phyloP scores from a whole-genome alignment of 2,329 filamentous ascomycete species.

The Monosporascus sp. region DNA sequence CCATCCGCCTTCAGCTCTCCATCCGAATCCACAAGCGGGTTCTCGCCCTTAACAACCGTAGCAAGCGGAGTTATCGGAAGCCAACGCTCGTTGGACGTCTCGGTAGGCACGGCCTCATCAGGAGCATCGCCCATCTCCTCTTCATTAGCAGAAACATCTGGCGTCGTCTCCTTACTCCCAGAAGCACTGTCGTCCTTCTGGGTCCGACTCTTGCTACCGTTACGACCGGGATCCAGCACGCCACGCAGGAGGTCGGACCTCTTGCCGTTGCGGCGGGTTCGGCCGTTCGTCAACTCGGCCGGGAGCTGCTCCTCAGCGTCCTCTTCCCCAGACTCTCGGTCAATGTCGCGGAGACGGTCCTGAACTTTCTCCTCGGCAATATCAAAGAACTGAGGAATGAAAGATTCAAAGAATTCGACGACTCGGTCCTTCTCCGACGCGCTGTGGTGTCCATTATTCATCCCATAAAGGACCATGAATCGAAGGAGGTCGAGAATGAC shows the following conservation, averaged over 20 bases:
- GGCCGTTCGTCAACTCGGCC: slow-evolving; percentile 64
- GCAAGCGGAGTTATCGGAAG: slow-evolving; percentile 56
- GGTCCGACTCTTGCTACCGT: slow-evolving; percentile 62
- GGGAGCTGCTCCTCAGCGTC: slow-evolving; percentile 69
- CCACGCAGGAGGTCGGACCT: slow-evolving; percentile 78
- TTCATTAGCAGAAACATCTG: slow-evolving; percentile 73
- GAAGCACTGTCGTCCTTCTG: slow-evolving; percentile 77
- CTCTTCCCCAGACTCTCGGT: slow-evolving; percentile 68
- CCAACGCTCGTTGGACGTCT: slow-evolving; percentile 61
- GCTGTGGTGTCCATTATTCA: slow-evolving; percentile 66
- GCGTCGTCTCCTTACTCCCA: slow-evolving; percentile 82
- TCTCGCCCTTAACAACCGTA: slow-evolving; percentile 49
- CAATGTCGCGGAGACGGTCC: slow-evolving; percentile 62
- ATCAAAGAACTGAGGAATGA: slow-evolving; percentile 72
- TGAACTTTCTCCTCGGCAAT: slow-evolving; percentile 65
- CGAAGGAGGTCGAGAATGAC: slow-evolving; percentile 59
- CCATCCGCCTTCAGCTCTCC: slow-evolving; percentile 70
- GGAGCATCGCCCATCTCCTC: slow-evolving; percentile 64
- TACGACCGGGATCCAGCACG: slow-evolving; percentile 73
- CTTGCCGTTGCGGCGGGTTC: slow-evolving; percentile 66
- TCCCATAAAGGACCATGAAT: slow-evolving; percentile 59
- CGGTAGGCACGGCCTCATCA: slow-evolving; percentile 53
- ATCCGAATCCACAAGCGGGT: slow-evolving; percentile 51
- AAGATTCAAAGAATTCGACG: slow-evolving; percentile 69
- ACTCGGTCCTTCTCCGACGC: slow-evolving; percentile 69